Conservation (phyloP, 192 early-diverging fungal genomes). For the Coemansia sp. region DNA sequence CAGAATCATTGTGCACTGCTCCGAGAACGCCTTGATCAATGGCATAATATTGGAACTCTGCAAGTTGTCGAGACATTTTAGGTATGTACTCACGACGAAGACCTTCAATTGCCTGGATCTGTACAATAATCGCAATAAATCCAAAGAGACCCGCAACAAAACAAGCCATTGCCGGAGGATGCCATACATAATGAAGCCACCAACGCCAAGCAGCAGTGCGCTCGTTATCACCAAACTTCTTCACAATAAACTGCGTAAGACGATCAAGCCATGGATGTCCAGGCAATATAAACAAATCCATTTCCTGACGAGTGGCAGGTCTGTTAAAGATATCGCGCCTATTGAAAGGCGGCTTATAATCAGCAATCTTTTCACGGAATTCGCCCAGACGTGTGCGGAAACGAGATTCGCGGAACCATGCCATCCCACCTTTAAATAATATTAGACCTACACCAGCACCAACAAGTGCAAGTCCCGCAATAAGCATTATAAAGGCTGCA, state of each 20-base stretch:
- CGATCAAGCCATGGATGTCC: slow-evolving; percentile 27
- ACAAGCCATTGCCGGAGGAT: slow-evolving; percentile 49
- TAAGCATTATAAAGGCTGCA: slow-evolving; percentile 16
- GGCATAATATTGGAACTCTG: slow-evolving; percentile 29
- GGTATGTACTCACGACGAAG: slow-evolving; percentile 39
- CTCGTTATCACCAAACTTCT: slow-evolving; percentile 22
- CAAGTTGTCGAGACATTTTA: slow-evolving; percentile 17
- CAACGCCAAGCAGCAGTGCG: slow-evolving; percentile 45
- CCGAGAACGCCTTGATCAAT: slow-evolving; percentile 23
- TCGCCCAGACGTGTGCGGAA: slow-evolving; percentile 25
- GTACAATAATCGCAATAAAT: slow-evolving; percentile 19
- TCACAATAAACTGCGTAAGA: slow-evolving; percentile 13
- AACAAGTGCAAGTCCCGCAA: slow-evolving; percentile 23
- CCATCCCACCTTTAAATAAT: slow-evolving; percentile 4
- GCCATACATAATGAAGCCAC: slow-evolving; percentile 44
- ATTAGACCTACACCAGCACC: slow-evolving; percentile 17
- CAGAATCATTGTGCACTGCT: slow-evolving; percentile 31
- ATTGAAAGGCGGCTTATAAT: slow-evolving; percentile 15
- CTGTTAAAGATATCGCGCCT: slow-evolving; percentile 12
- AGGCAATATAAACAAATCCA: slow-evolving; percentile 43
- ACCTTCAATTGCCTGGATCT: slow-evolving; percentile 34
- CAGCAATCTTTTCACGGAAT: slow-evolving; percentile 33
- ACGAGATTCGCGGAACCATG: slow-evolving; percentile 6
- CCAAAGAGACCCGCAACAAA: slow-evolving; percentile 43
- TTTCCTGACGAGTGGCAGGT: slow-evolving; percentile 35